Evolutionary conservation across 129 eudicot species (phyloP).

Genomic region (Flaveria bidentis): DNA sequence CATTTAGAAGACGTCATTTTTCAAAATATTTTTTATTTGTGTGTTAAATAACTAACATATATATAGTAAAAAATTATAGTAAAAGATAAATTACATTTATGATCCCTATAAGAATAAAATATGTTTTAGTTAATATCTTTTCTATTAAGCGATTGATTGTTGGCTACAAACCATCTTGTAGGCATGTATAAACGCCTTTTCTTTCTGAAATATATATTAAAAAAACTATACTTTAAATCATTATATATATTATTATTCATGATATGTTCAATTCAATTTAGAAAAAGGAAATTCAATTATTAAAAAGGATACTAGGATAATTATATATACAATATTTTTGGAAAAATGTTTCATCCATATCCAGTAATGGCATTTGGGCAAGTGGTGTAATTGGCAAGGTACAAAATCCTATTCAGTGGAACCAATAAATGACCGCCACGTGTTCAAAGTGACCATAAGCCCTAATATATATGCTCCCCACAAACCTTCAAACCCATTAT

Average conservation of each 20-base stretch:
- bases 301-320: conserved; percentile 32
- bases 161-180: not conserved
- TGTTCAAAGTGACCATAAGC: conserved; percentile 22
- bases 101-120: no score
- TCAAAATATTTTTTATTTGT: no score
- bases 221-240: not conserved
- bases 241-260: not conserved
- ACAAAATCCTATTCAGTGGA: conserved; percentile 14
- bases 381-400: conserved; percentile 31
- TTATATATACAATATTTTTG: not conserved
- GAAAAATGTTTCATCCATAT: conserved; percentile 28
- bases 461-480: conserved; percentile 22
- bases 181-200: not conserved
- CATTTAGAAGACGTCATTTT: no score
- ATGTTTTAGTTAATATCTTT: not conserved
- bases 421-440: conserved; percentile 34
- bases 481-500: conserved; percentile 23
- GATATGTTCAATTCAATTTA: conserved; percentile 21
- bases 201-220: not conserved
- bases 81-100: no score
- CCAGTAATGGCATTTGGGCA: conserved; percentile 31
- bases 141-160: not conserved
- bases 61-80: no score
- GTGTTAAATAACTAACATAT: no score
- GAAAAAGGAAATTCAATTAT: conserved; percentile 22